Evolutionary conservation across 768 basidiomycete genomes (phyloP).

Genomic region (Psilocybe subaeruginosa): DNA sequence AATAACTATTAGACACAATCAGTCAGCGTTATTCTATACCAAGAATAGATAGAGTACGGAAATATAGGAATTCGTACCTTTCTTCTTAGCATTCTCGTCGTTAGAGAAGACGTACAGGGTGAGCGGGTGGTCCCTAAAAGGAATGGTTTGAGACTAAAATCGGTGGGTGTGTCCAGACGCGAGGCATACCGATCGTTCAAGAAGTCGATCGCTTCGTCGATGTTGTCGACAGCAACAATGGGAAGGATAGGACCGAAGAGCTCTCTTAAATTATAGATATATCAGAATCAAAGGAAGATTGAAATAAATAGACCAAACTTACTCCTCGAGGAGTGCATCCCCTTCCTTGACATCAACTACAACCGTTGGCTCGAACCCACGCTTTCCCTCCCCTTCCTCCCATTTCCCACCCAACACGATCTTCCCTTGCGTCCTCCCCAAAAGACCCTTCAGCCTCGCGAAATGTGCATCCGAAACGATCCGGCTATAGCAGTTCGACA

Average conservation of each 20-base stretch:
- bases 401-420: constrained; percentile 49
- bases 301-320: constrained; percentile 16
- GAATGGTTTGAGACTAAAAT: neutral
- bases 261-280: constrained; percentile 45
- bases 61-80: constrained; percentile 30
- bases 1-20: constrained; percentile 42
- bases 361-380: constrained; percentile 62
- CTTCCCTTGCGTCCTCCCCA: constrained; percentile 58
- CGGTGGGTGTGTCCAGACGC: too few relatives aligned
- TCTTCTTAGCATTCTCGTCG: constrained; percentile 39
- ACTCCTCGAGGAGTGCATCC: constrained; percentile 69
- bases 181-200: constrained; percentile 50
- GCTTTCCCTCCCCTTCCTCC: constrained; percentile 28
- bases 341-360: constrained; percentile 53
- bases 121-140: constrained; percentile 55
- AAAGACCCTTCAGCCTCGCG: constrained; percentile 50
- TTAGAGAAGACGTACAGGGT: constrained; percentile 69
- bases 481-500: constrained; percentile 43
- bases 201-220: constrained; percentile 60
- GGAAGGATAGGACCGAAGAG: constrained; percentile 76
- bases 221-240: constrained; percentile 55
- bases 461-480: constrained; percentile 61
- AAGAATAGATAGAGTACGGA: neutral
- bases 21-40: neutral
- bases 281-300: neutral